A percentile compares a stretch with the other conserved stretches of the same genome.
These are phyloP conservation scores for Tolypocladium paradoxum DNA, from an alignment of 2,329 filamentous ascomycete genomes.

Conservation along the genomic window DNA sequence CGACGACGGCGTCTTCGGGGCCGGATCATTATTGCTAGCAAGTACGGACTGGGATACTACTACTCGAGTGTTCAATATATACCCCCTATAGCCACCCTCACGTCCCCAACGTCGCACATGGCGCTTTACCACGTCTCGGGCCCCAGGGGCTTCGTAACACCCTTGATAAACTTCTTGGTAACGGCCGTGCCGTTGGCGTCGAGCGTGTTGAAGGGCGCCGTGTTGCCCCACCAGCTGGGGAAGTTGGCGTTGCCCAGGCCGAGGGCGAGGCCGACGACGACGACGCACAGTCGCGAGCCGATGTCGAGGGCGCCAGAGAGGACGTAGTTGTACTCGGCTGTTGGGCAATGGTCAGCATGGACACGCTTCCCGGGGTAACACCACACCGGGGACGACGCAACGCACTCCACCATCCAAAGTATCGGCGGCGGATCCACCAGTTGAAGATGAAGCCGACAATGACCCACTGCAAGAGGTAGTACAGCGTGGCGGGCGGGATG, in stretches of 20 bases:
- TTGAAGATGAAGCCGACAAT: slow-evolving; percentile 44
- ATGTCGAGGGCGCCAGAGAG: slow-evolving; percentile 45
- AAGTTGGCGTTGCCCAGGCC: slow-evolving; percentile 1
- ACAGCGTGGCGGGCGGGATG: slow-evolving; percentile 42
- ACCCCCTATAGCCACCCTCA: background rate
- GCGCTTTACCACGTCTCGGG: background rate
- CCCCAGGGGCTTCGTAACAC: background rate
- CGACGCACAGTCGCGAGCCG: slow-evolving; percentile 42
- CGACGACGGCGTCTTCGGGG: background rate
- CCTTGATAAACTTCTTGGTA: background rate
- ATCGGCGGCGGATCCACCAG: slow-evolving; percentile 35
- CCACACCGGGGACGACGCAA: slow-evolving; percentile 21
- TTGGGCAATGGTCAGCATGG: background rate
- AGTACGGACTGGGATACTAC: background rate
- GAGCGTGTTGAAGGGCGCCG: background rate
- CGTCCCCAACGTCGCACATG: background rate
- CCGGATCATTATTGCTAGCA: background rate
- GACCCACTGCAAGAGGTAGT: slow-evolving; percentile 43
- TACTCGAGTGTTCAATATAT: background rate
- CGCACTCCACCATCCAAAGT: slow-evolving; percentile 40
- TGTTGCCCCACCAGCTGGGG: background rate
- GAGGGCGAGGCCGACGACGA: slow-evolving; percentile 36
- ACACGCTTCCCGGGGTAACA: too few relatives aligned
- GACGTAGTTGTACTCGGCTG: slow-evolving; percentile 41
- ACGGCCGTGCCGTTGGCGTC: background rate